Evolutionary conservation across 2,329 filamentous ascomycete species (phyloP), one percentile per base, ranked within the genome.

Genomic region (Eurotiales sp.): DNA sequence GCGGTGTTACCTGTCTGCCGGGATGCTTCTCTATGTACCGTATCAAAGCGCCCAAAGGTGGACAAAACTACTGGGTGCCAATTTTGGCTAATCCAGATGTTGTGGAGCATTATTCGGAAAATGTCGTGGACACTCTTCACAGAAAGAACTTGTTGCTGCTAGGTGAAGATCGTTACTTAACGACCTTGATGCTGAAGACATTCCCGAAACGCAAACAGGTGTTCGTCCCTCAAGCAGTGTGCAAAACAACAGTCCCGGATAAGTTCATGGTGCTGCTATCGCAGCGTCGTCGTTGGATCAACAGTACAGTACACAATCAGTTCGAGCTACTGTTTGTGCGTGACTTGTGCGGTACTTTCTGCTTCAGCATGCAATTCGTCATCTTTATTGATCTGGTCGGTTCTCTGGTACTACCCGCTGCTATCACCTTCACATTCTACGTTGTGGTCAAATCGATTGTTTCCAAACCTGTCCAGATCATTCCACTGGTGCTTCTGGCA

Each of bases 21-120:
- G 93, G 93, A 58, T 99, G 93, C 78, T 99, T 99, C 84, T 96
- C 90, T 80, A 99, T 99, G 95, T 99, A 99, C 77, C 88, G 93
- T 64, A 97, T 99, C 82, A 99, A 99, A 75, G 88, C 93, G 25
- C 95, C 93, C 55, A 99, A 99, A 76, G 93, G 93, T 58, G 92
- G 88, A 22, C 90, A 97, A 69, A 97, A 99, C 77, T 99, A 97
- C 75, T 99, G 93, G 93, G 93, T 99, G 21, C 93, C 93, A 7
- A 97, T 99, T 64, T 81, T 99, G 58, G 93, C 93, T 61, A 99
- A 99, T 69, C 95, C 95, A 2, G 95, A 99, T 65, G 88, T 99
- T 39, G 95, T 99, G 42, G 93, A 99, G 74, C 93, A 99, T 73
- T 99, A 99, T 72, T 97, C 93, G 0, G 93, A 99, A 72, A 99